phyloP scores from a whole-genome alignment of 257 asterid genomes.

The Primulina tabacum region DNA sequence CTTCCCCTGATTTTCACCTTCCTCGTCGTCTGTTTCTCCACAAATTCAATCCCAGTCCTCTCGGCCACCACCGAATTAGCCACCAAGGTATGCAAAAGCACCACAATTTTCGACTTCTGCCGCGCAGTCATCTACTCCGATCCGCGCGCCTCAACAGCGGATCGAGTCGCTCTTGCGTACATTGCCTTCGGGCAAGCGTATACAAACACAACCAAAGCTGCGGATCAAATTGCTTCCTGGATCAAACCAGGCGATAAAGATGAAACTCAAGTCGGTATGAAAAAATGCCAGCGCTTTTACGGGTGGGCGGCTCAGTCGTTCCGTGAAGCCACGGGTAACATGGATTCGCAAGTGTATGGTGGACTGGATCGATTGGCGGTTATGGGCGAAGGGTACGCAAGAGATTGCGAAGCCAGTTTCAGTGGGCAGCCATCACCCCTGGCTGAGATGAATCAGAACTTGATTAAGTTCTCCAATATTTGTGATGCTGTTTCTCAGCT shows the following conservation, averaged over 20 bases:
- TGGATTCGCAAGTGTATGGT: slow-evolving; percentile 31
- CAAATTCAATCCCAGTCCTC: not conserved
- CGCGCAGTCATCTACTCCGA: slow-evolving; percentile 36
- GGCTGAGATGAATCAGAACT: slow-evolving; percentile 16
- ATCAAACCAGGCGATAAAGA: not conserved
- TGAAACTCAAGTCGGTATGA: not conserved
- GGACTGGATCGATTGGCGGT: slow-evolving; percentile 23
- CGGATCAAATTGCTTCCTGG: slow-evolving; percentile 5
- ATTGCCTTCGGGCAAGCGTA: slow-evolving; percentile 28
- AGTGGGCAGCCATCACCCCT: not conserved
- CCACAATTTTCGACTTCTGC: slow-evolving; percentile 35
- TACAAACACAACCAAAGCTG: slow-evolving; percentile 22
- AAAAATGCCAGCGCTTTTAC: slow-evolving; percentile 26
- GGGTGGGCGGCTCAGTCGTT: slow-evolving; percentile 15
- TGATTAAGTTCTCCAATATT: slow-evolving; percentile 30
- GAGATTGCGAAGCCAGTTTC: slow-evolving; percentile 23
- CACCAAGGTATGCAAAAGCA: slow-evolving; percentile 31
- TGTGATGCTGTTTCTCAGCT: slow-evolving; percentile 33
- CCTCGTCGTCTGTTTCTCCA: not conserved
- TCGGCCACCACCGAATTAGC: slow-evolving; percentile 24
- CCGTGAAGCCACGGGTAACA: slow-evolving; percentile 12
- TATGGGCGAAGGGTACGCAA: not conserved
- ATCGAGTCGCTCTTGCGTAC: slow-evolving; percentile 28
- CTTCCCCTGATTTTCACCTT: not conserved
- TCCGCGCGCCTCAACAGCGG: slow-evolving; percentile 30